phyloP scores from a whole-genome alignment of 2,329 filamentous ascomycete genomes.

The Amylocarpus encephaloides region DNA sequence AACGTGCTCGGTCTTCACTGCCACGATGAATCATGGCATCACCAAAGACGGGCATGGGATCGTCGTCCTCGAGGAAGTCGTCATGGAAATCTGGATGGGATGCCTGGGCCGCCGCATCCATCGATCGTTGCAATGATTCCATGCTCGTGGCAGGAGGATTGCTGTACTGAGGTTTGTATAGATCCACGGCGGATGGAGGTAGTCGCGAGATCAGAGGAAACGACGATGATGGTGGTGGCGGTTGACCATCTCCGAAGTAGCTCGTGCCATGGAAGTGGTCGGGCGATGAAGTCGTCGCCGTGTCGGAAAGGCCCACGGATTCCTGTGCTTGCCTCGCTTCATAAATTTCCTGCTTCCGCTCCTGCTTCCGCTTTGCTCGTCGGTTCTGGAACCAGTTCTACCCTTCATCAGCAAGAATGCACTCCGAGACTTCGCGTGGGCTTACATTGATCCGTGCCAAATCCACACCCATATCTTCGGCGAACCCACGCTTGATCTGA shows the following conservation, averaged over 20 bases:
- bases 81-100: constrained; percentile 17
- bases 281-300: constrained; percentile 22
- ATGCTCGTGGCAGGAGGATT: constrained; percentile 25
- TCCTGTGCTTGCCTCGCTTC: constrained; percentile 37
- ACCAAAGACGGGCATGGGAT: constrained; percentile 12
- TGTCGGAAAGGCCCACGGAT: constrained; percentile 22
- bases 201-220: constrained; percentile 19
- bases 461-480: constrained; percentile 56
- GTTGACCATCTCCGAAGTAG: constrained; percentile 16
- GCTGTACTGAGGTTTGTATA: constrained; percentile 26
- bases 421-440: constrained; percentile 37
- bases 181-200: constrained; percentile 19
- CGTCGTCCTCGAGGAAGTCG: constrained; percentile 13
- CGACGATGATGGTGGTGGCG: constrained; percentile 11
- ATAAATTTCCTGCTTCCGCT: constrained; percentile 48
- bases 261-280: constrained; percentile 20
- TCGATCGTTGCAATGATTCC: constrained; percentile 26
- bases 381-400: constrained; percentile 67
- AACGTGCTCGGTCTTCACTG: constrained; percentile 23
- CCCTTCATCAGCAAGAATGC: constrained; percentile 25
- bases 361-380: constrained; percentile 47
- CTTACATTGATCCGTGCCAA: constrained; percentile 57
- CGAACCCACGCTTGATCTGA: constrained; percentile 53
- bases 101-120: constrained; percentile 21
- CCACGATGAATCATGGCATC: constrained; percentile 15